These are phyloP conservation scores for Macrolepiota fuliginosa DNA, from an alignment of 768 basidiomycete genomes.

Conservation along the genomic window DNA sequence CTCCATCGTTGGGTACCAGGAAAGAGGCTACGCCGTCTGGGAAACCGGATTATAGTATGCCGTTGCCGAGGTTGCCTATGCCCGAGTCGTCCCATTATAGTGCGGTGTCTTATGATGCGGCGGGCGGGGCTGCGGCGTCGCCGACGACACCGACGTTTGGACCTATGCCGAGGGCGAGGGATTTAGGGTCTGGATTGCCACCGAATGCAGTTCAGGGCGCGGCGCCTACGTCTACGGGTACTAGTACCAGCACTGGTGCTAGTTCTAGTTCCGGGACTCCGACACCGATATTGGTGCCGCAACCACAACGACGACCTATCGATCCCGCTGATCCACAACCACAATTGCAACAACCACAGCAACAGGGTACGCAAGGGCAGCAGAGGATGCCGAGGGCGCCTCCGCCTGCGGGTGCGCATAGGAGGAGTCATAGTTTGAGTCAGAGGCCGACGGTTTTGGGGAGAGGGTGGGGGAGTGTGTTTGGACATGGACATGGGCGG, in stretches of 20 bases:
- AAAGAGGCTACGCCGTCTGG: slow-evolving; percentile 28
- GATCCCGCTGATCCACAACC: slow-evolving; percentile 27
- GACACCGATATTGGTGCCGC: not conserved
- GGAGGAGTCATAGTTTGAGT: slow-evolving; percentile 80
- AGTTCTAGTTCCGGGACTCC: no score
- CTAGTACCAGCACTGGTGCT: not conserved
- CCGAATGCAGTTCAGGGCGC: slow-evolving; percentile 34
- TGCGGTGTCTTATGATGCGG: slow-evolving; percentile 74
- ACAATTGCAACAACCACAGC: not conserved
- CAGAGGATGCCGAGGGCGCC: slow-evolving; percentile 59
- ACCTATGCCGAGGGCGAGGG: slow-evolving; percentile 63
- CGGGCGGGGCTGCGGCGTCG: slow-evolving; percentile 47
- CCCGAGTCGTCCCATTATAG: slow-evolving; percentile 83
- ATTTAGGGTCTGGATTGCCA: slow-evolving; percentile 45
- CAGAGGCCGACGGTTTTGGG: slow-evolving; percentile 58
- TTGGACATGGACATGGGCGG: slow-evolving; percentile 39
- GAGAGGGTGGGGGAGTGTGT: slow-evolving; percentile 60
- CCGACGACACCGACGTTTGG: slow-evolving; percentile 60
- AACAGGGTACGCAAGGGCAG: not conserved
- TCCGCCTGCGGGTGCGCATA: slow-evolving; percentile 74
- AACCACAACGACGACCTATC: slow-evolving; percentile 24
- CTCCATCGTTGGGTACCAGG: slow-evolving; percentile 18
- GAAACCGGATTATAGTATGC: slow-evolving; percentile 78
- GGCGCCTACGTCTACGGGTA: slow-evolving; percentile 19
- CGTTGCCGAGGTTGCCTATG: slow-evolving; percentile 75